Base-by-base conservation (phyloP, 805 yeast species). In the Zygosaccharomyces bisporus region DNA sequence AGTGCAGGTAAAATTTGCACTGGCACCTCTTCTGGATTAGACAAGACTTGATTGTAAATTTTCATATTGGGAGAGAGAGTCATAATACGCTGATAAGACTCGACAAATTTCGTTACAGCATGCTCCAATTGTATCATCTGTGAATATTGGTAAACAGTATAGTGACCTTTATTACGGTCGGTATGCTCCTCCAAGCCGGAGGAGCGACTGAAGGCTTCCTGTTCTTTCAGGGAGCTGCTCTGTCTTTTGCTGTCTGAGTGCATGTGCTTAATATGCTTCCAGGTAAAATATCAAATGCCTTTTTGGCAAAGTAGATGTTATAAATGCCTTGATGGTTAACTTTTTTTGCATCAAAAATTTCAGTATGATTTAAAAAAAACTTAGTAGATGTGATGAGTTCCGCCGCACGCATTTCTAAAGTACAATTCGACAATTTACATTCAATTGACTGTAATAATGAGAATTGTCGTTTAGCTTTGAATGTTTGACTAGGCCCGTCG, bases 31-130 rank as follows among this genome's bases (percentile, higher is more conserved):
- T 71, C 62, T 19, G 57, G 50, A n/a, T 66, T 54, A 9, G 61
- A 53, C 2, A 73, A 32, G 57, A 64, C 49, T 32, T 54, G 45
- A 55, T 67, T 47, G 71, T 74, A 63, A 5, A 73, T 66, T 10
- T 70, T 63, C 9, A 68, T 52, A 41, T 75, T 74, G 3, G 88
- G 88, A 1, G 87, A 74, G n/a, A 75, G 74, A 4, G 72, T 67
- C 2, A 82, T 45, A 14, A 85, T 71, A 9, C 71, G 66, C 40
- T 68, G 68, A 6, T 81, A 66, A 18, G 78, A 69, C 34, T 75
- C 77, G 44, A 81, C 79, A 3, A 82, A 56, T 35, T 71, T 72
- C 1, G 72, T 60, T 3, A 78, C 72, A 0, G 83, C 74, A 56
- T 78, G 79, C 48, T 81, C 86, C 10, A 77, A 42, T 12, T 65